Evolutionary conservation across 176 grass and related monocot genomes (phyloP).

Genomic region (Leersia perrieri): DNA sequence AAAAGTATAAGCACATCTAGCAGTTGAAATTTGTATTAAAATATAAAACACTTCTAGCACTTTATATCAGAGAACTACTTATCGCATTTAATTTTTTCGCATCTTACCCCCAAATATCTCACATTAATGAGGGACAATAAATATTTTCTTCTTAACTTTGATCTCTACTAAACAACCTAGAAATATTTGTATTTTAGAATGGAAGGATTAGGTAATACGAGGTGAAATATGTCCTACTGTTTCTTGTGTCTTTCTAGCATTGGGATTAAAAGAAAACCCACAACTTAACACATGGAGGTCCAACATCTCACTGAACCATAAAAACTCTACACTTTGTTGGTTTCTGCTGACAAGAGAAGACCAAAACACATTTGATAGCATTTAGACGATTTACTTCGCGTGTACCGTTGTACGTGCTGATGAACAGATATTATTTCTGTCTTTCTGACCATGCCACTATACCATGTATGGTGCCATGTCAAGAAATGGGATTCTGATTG

Average conservation of each 20-base stretch:
- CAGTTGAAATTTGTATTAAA: no score
- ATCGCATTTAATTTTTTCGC: no score
- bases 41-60: no score
- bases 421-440: slow-evolving; percentile 1
- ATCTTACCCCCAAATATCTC: no score
- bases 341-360: background rate
- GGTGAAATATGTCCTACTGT: background rate
- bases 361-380: background rate
- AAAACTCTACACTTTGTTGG: background rate
- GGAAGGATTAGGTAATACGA: background rate
- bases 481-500: background rate
- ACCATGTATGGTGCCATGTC: background rate
- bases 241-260: background rate
- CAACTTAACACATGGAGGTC: no score
- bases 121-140: no score
- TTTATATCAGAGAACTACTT: no score
- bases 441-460: background rate
- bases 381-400: background rate
- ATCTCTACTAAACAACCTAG: no score
- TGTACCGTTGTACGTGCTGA: background rate
- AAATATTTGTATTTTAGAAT: no score
- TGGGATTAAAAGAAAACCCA: no score
- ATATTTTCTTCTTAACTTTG: no score
- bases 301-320: background rate
- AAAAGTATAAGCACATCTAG: no score